Evolutionary conservation across 345 rosid genomes (phyloP).

Genomic region (Gossypium stocksii): DNA sequence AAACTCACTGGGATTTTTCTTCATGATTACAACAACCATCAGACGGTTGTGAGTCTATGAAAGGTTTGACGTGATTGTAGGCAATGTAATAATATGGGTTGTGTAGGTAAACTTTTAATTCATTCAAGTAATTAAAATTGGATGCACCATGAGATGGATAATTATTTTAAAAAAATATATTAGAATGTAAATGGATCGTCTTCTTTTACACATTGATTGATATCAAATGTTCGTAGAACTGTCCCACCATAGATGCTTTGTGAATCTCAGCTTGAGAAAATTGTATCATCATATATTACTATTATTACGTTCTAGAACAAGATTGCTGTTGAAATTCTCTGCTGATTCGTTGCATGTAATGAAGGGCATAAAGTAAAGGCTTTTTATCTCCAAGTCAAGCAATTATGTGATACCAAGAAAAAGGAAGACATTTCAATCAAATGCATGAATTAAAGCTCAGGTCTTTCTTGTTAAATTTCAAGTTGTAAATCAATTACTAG

Average conservation of each 20-base stretch:
- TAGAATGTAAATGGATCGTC: neutral
- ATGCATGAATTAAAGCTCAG: neutral
- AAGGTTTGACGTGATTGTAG: neutral
- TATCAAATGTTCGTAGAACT: neutral
- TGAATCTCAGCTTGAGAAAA: neutral
- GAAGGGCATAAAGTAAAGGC: neutral
- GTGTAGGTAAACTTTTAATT: too few relatives aligned
- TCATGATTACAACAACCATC: neutral
- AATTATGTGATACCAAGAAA: neutral
- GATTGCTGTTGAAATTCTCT: neutral
- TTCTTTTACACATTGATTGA: neutral
- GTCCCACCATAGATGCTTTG: constrained; percentile 1
- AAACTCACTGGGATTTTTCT: neutral
- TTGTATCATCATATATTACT: neutral
- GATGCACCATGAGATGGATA: too few relatives aligned
- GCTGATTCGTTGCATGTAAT: neutral
- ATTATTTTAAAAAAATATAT: too few relatives aligned
- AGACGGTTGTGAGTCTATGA: constrained; percentile 2
- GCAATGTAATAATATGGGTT: too few relatives aligned
- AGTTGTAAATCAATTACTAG: neutral
- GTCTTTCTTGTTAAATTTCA: neutral
- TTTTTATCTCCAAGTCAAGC: neutral
- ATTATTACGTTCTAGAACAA: neutral
- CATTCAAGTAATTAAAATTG: too few relatives aligned
- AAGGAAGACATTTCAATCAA: neutral